Percentiles rank a stretch among this genome's conserved stretches.
Conservation (phyloP, 345 rosid species). For the Crucihimalaya himalaica region DNA sequence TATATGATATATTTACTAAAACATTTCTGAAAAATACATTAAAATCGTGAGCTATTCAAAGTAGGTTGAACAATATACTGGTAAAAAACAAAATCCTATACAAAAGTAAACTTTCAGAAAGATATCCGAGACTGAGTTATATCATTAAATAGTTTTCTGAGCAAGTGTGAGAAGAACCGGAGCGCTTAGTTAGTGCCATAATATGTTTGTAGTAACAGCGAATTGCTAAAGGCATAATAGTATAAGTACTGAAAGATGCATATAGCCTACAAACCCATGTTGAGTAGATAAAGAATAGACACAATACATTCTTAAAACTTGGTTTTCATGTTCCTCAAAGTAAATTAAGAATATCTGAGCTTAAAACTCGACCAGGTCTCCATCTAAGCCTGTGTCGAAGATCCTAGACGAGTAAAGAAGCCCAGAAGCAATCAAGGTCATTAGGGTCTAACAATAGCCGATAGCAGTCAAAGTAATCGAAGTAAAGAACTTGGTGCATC, state of each 20-base stretch:
- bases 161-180: not conserved
- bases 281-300: conserved; percentile 5
- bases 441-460: conserved; percentile 27
- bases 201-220: not conserved
- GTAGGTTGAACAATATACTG: not conserved
- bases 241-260: not conserved
- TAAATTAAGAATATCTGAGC: not conserved
- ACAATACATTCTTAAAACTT: not conserved
- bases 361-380: not conserved
- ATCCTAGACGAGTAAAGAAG: conserved; percentile 10
- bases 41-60: not conserved
- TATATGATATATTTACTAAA: not conserved
- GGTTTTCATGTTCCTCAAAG: not conserved
- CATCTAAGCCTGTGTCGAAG: not conserved
- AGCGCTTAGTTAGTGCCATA: not conserved
- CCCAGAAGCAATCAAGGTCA: conserved; percentile 25
- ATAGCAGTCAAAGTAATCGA: conserved; percentile 4
- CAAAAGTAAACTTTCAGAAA: not conserved
- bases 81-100: not conserved
- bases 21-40: not conserved
- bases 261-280: not conserved
- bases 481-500: conserved; percentile 7
- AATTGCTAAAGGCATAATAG: not conserved
- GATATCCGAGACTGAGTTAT: not conserved
- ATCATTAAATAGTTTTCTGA: not conserved